phyloP scores from a whole-genome alignment of 2,329 filamentous ascomycete species.

The Eutypella sp. region DNA sequence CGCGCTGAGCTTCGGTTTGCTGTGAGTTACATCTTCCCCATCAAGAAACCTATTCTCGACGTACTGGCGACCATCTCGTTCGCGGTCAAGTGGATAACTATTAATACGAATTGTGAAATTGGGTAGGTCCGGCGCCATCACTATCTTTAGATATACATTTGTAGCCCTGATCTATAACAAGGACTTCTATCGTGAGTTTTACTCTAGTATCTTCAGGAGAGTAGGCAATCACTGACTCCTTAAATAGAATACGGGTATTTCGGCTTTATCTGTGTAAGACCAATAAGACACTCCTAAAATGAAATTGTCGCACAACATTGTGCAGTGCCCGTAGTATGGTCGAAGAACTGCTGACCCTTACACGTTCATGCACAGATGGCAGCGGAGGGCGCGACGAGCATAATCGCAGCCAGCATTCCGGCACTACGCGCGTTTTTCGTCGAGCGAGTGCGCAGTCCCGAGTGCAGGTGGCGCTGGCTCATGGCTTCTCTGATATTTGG shows the following conservation, averaged over 20 bases:
- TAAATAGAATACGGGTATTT: conserved; percentile 2
- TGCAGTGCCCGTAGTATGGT: background rate
- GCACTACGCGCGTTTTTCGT: conserved; percentile 3
- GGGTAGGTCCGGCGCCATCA: conserved; percentile 3
- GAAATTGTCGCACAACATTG: background rate
- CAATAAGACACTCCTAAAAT: background rate
- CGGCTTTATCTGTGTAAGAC: conserved; percentile 3
- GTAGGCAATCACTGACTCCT: background rate
- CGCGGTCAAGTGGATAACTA: too few species aligned
- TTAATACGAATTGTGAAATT: background rate
- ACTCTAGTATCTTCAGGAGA: background rate
- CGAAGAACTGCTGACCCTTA: background rate
- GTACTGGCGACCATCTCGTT: background rate
- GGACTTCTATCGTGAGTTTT: conserved; percentile 4
- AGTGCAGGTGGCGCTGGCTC: background rate
- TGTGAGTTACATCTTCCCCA: background rate
- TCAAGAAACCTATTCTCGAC: background rate
- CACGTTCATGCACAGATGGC: background rate
- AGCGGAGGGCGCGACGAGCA: conserved; percentile 4
- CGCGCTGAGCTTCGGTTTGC: conserved; percentile 5
- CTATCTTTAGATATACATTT: conserved; percentile 5
- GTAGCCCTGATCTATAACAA: background rate
- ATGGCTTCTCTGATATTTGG: too few species aligned
- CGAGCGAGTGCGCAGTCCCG: background rate
- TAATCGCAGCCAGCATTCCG: conserved; percentile 6